Evolutionary conservation across 2,329 filamentous ascomycete genomes (phyloP).

Genomic region (Trichoderma atroviride): DNA sequence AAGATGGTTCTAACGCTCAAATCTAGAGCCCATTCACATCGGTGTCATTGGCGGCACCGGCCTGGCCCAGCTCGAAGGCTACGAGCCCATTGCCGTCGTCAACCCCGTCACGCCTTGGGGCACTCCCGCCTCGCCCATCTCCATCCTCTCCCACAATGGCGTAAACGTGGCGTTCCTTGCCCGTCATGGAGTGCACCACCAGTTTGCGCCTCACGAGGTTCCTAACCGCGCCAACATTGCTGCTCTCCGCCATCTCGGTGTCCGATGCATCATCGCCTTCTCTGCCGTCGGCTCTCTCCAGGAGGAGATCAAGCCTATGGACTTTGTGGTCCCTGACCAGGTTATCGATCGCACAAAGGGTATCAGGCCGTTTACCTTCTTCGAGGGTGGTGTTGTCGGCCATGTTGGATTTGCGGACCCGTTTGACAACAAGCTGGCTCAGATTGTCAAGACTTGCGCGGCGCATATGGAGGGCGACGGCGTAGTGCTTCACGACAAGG

Average conservation of each 20-base stretch:
- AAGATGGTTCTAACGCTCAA: neutral
- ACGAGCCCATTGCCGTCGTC: conserved; percentile 79
- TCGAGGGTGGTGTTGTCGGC: conserved; percentile 86
- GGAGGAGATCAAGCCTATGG: conserved; percentile 90
- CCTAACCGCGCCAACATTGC: conserved; percentile 94
- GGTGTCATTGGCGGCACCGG: conserved; percentile 94
- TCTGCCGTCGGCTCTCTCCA: conserved; percentile 90
- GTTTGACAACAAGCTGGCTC: conserved; percentile 78
- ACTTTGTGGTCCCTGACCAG: conserved; percentile 96
- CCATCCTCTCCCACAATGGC: conserved; percentile 84
- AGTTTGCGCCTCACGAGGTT: conserved; percentile 93
- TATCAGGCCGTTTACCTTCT: conserved; percentile 91
- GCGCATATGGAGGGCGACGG: conserved; percentile 77
- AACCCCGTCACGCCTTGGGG: conserved; percentile 88
- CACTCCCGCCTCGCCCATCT: conserved; percentile 71
- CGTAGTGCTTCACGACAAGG: conserved; percentile 79
- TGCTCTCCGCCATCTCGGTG: conserved; percentile 88
- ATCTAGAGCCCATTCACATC: conserved; percentile 70
- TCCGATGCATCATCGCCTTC: conserved; percentile 90
- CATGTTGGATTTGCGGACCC: conserved; percentile 96
- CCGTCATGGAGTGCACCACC: conserved; percentile 86
- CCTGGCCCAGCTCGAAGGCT: conserved; percentile 82
- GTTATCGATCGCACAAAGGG: conserved; percentile 98
- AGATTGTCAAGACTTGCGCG: conserved; percentile 78
- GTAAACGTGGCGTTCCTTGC: conserved; percentile 89